These are phyloP conservation scores for Fusarium continuum DNA, from an alignment of 2,329 filamentous ascomycete species.

Conservation along the genomic window DNA sequence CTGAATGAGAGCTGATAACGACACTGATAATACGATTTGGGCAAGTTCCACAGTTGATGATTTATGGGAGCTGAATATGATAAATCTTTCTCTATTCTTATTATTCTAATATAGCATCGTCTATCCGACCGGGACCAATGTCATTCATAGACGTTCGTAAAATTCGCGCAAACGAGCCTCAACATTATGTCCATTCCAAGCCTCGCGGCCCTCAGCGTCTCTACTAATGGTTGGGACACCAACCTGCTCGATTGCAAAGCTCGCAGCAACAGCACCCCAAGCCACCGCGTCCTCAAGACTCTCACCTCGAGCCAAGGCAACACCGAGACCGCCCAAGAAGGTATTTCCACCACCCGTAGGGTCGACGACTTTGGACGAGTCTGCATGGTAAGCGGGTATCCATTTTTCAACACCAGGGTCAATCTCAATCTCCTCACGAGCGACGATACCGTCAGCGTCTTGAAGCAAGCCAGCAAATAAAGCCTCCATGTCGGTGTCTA, in stretches of 20 bases:
- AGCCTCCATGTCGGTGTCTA: conserved; percentile 70
- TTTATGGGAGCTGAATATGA: conserved; percentile 11
- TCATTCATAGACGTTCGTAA: conserved; percentile 50
- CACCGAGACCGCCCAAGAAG: conserved; percentile 73
- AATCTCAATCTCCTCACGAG: conserved; percentile 67
- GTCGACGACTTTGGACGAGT: conserved; percentile 73
- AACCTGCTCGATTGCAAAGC: conserved; percentile 94
- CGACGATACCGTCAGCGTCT: conserved; percentile 61
- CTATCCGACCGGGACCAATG: neutral
- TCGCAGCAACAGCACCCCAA: conserved; percentile 84
- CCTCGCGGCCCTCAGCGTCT: conserved; percentile 59
- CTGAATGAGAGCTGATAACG: conserved; percentile 9
- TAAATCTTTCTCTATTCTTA: conserved; percentile 19
- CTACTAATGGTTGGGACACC: conserved; percentile 73
- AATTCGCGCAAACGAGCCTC: conserved; percentile 63
- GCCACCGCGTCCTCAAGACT: conserved; percentile 74
- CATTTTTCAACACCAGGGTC: conserved; percentile 74
- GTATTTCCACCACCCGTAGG: conserved; percentile 95
- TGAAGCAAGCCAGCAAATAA: conserved; percentile 68
- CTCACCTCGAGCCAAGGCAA: conserved; percentile 68
- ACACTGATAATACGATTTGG: neutral
- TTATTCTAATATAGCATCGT: conserved; percentile 15
- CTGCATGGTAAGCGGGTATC: conserved; percentile 79
- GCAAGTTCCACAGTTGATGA: conserved; percentile 13
- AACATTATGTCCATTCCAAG: conserved; percentile 69